Percentiles rank a stretch among this genome's conserved stretches.
phyloP scores from a whole-genome alignment of 805 yeast species.

The Suhomyces pyralidae region DNA sequence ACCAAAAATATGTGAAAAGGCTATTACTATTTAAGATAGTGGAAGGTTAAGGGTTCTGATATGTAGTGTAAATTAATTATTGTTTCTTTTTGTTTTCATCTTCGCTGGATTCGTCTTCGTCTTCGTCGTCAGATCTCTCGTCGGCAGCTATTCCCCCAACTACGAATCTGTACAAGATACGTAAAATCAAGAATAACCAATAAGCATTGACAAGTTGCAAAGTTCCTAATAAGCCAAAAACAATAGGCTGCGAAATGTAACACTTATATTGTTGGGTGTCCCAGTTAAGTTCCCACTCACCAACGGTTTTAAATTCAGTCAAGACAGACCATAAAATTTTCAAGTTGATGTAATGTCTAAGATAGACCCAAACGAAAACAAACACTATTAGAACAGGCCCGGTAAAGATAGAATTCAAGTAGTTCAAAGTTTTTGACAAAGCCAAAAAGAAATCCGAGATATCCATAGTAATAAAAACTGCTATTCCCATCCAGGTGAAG shows the following conservation, averaged over 20 bases:
- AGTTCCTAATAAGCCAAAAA: constrained; percentile 71
- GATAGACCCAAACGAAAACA: constrained; percentile 73
- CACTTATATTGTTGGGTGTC: constrained; percentile 93
- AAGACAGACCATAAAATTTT: constrained; percentile 78
- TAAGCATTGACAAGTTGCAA: constrained; percentile 82
- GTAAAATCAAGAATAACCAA: constrained; percentile 81
- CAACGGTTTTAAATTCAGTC: constrained; percentile 84
- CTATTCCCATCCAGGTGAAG: constrained; percentile 93
- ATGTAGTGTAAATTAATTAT: constrained; percentile 1
- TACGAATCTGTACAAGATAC: constrained; percentile 69
- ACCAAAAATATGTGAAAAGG: not conserved
- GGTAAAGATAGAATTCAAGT: constrained; percentile 64
- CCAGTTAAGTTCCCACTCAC: constrained; percentile 78
- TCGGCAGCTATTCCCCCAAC: constrained; percentile 63
- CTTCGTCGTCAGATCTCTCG: constrained; percentile 86
- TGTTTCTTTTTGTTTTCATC: constrained; percentile 20
- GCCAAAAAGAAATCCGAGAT: constrained; percentile 88
- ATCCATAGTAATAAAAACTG: constrained; percentile 93
- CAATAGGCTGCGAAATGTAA: constrained; percentile 90
- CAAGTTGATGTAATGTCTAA: constrained; percentile 83
- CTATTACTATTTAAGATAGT: not conserved
- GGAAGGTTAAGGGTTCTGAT: not conserved
- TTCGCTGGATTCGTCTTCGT: constrained; percentile 33
- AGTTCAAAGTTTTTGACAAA: constrained; percentile 79
- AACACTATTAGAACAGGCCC: constrained; percentile 70